A percentile compares a stretch with the other conserved stretches of the same genome.
Evolutionary conservation across 2,329 filamentous ascomycete species (phyloP).

Genomic region (Diaporthe sp.): DNA sequence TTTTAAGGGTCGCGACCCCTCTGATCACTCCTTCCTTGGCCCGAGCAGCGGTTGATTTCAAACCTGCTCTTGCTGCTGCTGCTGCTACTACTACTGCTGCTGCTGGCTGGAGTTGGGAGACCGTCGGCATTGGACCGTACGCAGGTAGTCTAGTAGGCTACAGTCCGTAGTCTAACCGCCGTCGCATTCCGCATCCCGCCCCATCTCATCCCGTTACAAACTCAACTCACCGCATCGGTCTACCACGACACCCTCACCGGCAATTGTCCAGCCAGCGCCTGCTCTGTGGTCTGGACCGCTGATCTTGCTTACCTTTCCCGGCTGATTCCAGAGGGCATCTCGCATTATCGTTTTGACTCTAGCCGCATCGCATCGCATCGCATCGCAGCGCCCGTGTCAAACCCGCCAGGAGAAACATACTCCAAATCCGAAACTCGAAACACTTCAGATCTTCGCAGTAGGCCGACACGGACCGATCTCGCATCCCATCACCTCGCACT

Average conservation of each 20-base stretch:
- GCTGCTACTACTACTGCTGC: neutral
- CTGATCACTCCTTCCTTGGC: constrained; percentile 8
- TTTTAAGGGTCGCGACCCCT: constrained; percentile 25
- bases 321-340: neutral
- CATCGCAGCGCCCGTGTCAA: neutral
- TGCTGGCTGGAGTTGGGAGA: neutral
- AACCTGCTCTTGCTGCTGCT: constrained; percentile 4
- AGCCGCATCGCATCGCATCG: neutral
- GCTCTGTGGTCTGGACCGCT: neutral
- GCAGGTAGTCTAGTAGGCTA: neutral
- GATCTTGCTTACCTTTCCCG: neutral
- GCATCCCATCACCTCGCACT: constrained; percentile 1
- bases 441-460: constrained; percentile 28
- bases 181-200: constrained; percentile 19
- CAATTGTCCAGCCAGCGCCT: neutral
- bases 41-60: constrained; percentile 3
- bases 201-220: constrained; percentile 4
- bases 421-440: constrained; percentile 39
- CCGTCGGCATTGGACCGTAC: neutral
- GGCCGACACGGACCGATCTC: constrained; percentile 22
- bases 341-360: neutral
- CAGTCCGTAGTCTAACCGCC: neutral
- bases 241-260: constrained; percentile 12
- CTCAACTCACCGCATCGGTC: constrained; percentile 9
- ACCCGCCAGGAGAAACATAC: constrained; percentile 12